Base-by-base conservation (phyloP, 352 stramenopile species). In the Pythium myriotylum region DNA sequence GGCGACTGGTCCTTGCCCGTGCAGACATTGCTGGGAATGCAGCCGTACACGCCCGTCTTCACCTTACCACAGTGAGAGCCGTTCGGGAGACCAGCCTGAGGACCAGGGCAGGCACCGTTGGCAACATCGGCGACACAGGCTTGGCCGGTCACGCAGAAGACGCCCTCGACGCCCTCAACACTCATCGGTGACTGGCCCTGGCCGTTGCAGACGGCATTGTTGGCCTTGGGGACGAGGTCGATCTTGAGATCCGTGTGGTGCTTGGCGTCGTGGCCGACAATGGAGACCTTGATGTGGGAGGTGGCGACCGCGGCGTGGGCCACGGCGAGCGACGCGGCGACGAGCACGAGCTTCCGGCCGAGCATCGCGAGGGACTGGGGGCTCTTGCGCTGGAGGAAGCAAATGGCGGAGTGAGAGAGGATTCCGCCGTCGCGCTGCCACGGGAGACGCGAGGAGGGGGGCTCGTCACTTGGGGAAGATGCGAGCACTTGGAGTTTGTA, bases 311-410 rank as follows among this genome's bases (percentile, higher is more conserved):
- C 27, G 22, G 27, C 33, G 24, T 20, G 32, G 16, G 29, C 37
- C 26, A 62, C 17, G 24, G 52, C 51, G 51, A 67, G 52, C 37
- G 62, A 56, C 29, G 59, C 62, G 17, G 55, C 53, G 39, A 70
- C 58, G 19, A 70, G 40, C 4, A 70, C 29, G 56, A 70, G 62
- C 62, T 70, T 70, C 62, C 65, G 65, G 50, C 35, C 46, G 37
- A 70, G 60, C 62, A 70, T 70, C 3, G 24, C 56, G 17, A 10
- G 29, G 29, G 29, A 35, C 29, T 35, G 29, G 10, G 39, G 22
- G 39, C 14, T 12, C 32, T 27, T 60, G 43, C 14, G 54, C 10
- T 26, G 19, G 24, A 2, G 19, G 17, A 39, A 20, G 54, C 41
- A 24, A 53, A 51, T 43, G 32, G 4, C n/a, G 32, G 24, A 60